A percentile compares a stretch with the other conserved stretches of the same genome.
These are phyloP conservation scores for Candida alai DNA, from an alignment of 805 yeast genomes.

Conservation along the genomic window DNA sequence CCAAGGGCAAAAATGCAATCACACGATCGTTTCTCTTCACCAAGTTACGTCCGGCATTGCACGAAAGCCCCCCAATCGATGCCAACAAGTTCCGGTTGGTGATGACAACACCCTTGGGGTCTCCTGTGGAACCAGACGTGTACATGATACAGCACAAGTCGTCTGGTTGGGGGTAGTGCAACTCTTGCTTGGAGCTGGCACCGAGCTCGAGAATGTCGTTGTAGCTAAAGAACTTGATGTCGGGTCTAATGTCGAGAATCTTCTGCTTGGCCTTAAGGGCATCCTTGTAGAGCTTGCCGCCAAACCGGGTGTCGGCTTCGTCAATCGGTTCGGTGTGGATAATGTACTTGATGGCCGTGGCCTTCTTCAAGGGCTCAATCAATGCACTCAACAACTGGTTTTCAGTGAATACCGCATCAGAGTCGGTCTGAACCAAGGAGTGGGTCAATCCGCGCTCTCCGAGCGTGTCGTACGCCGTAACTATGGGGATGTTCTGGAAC, in stretches of 20 bases:
- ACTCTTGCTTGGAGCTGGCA: slow-evolving; percentile 36
- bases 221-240: slow-evolving; percentile 60
- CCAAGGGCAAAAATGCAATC: slow-evolving; percentile 88
- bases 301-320: slow-evolving; percentile 57
- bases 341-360: slow-evolving; percentile 58
- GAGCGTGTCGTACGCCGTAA: slow-evolving; percentile 93
- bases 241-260: slow-evolving; percentile 69
- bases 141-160: slow-evolving; percentile 78
- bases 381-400: slow-evolving; percentile 65
- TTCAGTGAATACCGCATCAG: slow-evolving; percentile 80
- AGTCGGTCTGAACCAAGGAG: slow-evolving; percentile 78
- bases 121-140: slow-evolving; percentile 84
- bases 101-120: slow-evolving; percentile 79
- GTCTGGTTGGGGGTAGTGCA: slow-evolving; percentile 49
- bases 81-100: slow-evolving; percentile 68
- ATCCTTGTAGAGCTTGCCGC: slow-evolving; percentile 54
- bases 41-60: slow-evolving; percentile 50
- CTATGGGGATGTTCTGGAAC: slow-evolving; percentile 78
- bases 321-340: slow-evolving; percentile 66
- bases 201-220: slow-evolving; percentile 70
- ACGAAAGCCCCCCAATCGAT: slow-evolving; percentile 79
- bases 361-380: slow-evolving; percentile 65
- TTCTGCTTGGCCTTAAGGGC: slow-evolving; percentile 58
- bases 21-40: slow-evolving; percentile 63
- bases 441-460: slow-evolving; percentile 87